phyloP scores from a whole-genome alignment of 176 grass and related monocot species.

The Aegilops sharonensis region DNA sequence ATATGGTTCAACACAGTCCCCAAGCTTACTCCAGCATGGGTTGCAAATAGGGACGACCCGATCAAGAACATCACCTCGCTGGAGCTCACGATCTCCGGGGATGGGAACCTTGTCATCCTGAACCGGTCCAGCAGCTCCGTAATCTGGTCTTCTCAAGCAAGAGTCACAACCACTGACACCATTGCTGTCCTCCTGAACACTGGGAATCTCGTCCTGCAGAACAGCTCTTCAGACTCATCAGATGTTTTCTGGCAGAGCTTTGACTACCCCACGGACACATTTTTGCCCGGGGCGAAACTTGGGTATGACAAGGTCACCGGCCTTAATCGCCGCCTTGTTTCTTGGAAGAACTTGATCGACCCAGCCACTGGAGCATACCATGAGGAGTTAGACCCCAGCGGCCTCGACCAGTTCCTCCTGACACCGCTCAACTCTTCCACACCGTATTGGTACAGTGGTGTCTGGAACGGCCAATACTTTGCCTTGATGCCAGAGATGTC shows the following conservation, averaged over 20 bases:
- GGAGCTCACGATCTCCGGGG: slow-evolving; percentile 17
- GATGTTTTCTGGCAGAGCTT: slow-evolving; percentile 57
- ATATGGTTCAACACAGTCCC: slow-evolving; percentile 42
- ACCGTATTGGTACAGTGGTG: slow-evolving; percentile 23
- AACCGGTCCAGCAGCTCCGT: background rate
- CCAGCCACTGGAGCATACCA: slow-evolving; percentile 33
- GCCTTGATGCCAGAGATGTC: slow-evolving; percentile 27
- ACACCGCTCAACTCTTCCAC: slow-evolving; percentile 14
- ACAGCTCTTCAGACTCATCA: background rate
- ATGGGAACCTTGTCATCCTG: slow-evolving; percentile 40
- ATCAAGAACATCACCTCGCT: slow-evolving; percentile 1
- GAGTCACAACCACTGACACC: background rate
- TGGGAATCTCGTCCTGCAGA: slow-evolving; percentile 44
- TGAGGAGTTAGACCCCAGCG: slow-evolving; percentile 16
- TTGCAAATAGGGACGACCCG: slow-evolving; percentile 35
- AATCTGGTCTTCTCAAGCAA: slow-evolving; percentile 31
- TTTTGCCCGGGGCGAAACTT: slow-evolving; percentile 35
- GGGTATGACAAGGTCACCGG: slow-evolving; percentile 38
- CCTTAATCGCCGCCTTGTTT: slow-evolving; percentile 29
- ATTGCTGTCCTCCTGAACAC: slow-evolving; percentile 17
- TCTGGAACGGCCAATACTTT: slow-evolving; percentile 52
- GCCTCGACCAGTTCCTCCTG: background rate
- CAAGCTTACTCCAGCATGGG: slow-evolving; percentile 36
- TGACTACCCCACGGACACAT: slow-evolving; percentile 40
- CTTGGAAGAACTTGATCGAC: slow-evolving; percentile 34